Percentiles rank a stretch among this genome's conserved stretches.
phyloP scores from a whole-genome alignment of 768 basidiomycete species.

The Erythrobasidium yunnanense region DNA sequence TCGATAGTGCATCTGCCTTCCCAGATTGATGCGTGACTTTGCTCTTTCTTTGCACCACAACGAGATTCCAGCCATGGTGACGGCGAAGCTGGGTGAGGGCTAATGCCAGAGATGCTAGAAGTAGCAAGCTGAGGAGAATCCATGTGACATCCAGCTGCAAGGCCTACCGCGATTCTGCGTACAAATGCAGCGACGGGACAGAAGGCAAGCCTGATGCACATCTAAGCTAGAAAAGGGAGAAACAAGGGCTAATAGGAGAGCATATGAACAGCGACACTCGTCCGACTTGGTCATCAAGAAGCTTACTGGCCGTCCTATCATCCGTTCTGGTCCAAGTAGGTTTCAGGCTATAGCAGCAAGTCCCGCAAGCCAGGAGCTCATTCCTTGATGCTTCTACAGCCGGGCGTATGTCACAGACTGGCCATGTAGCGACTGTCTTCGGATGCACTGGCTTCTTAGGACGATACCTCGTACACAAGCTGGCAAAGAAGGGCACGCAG shows the following conservation, averaged over 20 bases:
- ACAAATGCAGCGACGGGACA: too few relatives aligned
- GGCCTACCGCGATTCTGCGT: too few relatives aligned
- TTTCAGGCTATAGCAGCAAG: neutral
- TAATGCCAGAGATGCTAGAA: neutral
- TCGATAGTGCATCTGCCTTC: neutral
- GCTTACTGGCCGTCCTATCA: constrained; percentile 25
- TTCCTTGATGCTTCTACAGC: neutral
- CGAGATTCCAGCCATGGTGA: neutral
- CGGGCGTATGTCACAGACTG: constrained; percentile 43
- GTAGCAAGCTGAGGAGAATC: neutral
- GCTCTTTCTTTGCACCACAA: neutral
- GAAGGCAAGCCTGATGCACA: too few relatives aligned
- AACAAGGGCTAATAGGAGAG: too few relatives aligned
- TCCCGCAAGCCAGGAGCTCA: too few relatives aligned
- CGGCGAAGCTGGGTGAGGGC: neutral
- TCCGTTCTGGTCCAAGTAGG: constrained; percentile 17
- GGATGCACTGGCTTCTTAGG: constrained; percentile 93
- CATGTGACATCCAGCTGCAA: too few relatives aligned
- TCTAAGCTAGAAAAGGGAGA: too few relatives aligned
- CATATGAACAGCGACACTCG: constrained; percentile 2
- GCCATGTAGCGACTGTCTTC: constrained; percentile 91
- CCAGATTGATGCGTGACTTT: neutral
- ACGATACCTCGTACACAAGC: constrained; percentile 82
- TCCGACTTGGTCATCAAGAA: constrained; percentile 28
- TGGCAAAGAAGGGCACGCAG: constrained; percentile 83